A percentile compares a stretch with the other conserved stretches of the same genome.
phyloP scores from a whole-genome alignment of 2,329 filamentous ascomycete species.

The Colletotrichum simmondsii region DNA sequence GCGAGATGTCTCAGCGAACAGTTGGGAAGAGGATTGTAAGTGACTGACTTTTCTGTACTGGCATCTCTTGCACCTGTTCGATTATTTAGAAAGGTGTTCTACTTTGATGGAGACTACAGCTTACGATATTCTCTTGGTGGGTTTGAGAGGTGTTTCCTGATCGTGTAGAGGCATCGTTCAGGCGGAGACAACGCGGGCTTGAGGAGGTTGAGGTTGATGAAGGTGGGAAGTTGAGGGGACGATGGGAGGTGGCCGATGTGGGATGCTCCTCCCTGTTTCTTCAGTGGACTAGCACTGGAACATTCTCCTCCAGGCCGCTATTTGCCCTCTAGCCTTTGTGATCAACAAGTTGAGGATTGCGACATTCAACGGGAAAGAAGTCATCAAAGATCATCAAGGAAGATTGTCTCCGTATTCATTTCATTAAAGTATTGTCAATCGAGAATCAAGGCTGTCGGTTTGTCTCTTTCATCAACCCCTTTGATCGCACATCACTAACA shows the following conservation, averaged over 20 bases:
- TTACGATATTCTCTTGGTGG: conserved; percentile 6
- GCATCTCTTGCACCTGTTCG: conserved; percentile 28
- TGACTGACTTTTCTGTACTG: conserved; percentile 25
- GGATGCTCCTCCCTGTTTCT: too few relatives aligned
- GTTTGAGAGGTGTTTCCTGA: background rate
- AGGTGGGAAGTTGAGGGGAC: too few relatives aligned
- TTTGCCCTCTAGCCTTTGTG: too few relatives aligned
- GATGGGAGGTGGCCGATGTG: too few relatives aligned
- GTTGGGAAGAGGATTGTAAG: background rate
- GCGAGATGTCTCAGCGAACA: background rate
- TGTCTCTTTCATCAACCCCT: too few relatives aligned
- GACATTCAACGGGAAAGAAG: too few relatives aligned
- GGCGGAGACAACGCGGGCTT: background rate
- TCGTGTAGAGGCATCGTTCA: background rate
- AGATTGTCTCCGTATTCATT: rapidly evolving
- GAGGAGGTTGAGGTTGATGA: background rate
- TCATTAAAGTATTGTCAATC: too few relatives aligned
- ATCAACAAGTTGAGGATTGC: too few relatives aligned
- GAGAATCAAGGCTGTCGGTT: too few relatives aligned
- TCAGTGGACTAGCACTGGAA: too few relatives aligned
- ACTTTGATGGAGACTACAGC: background rate
- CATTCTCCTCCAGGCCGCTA: too few relatives aligned
- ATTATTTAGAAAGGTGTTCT: rapidly evolving
- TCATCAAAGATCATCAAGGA: too few relatives aligned
- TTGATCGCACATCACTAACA: background rate